Base-by-base conservation (phyloP, 148 eudicot genomes). In the Tetragonia tetragonoides region DNA sequence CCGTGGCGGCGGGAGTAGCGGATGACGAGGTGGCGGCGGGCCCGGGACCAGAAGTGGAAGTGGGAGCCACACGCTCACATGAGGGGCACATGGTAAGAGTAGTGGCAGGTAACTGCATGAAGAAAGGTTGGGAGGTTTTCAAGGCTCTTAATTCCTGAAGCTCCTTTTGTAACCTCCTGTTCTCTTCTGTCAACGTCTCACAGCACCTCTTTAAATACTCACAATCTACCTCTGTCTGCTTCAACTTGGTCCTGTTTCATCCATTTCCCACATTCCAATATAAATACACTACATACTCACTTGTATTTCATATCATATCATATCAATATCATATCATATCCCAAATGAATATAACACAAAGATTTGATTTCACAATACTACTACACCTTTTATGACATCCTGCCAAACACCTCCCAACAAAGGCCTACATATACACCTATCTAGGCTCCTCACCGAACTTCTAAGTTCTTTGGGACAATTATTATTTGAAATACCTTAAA, bases 1-100 rank as follows among this genome's bases (percentile, higher is more conserved):
- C 6, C 63, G 63, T 24, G 37, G 56, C 41, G 3, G 64, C 40
- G 10, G 62, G 11, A 15, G 72, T 7, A 51, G 74, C 3, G 68
- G 84, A 37, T 47, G 82, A 12, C 0, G 83, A 7, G 34, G 83
- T 0, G 15, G 89, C n/a, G 28, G 82, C 11, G 1, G 85, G 34
- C 0, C 34, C 34, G 34, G 34, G 34, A 28, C 34, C 34, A 28
- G 34, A 28, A 28, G 34, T 14, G 64, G 93, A 77, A 63, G 90
- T 78, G 70, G 97, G 74, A 74, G 85, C 88, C 8, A 90, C 90
- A 23, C 90, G 92, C 79, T 94, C 92, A 68, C 98, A 94, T 0
- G 98, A 94, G n/a, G 97, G 94, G 80, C 98, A 94, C 93, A 92
- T 87, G 23, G 98, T 92, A 81, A 94, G 95, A 38, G 98, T 94